Evolutionary conservation across 2,329 filamentous ascomycete species (phyloP).

Genomic region (Venturiaceae sp.): DNA sequence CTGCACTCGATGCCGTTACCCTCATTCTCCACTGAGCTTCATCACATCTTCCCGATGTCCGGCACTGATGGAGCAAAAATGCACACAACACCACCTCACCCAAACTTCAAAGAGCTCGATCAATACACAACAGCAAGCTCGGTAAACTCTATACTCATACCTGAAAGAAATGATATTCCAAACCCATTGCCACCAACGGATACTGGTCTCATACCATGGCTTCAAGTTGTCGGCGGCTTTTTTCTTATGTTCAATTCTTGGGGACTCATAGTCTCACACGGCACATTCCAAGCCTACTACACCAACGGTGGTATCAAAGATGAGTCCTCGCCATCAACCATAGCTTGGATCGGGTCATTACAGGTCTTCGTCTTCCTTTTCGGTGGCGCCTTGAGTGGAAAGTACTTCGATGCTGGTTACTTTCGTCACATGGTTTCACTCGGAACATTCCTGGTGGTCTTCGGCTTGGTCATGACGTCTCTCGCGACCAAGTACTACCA

Average conservation of each 20-base stretch:
- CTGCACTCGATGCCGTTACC: too few species aligned
- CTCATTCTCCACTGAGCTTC: too few species aligned
- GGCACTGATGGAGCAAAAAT: too few species aligned
- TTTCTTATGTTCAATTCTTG: slow-evolving; percentile 4
- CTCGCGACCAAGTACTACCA: slow-evolving; percentile 3
- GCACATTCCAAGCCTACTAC: slow-evolving; percentile 37
- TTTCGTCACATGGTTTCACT: slow-evolving; percentile 14
- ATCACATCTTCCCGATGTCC: too few species aligned
- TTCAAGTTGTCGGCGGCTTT: slow-evolving; percentile 7
- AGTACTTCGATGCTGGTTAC: slow-evolving; percentile 32
- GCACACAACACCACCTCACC: too few species aligned
- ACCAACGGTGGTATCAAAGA: slow-evolving; percentile 18
- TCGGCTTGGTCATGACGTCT: neutral
- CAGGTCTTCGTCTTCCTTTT: slow-evolving; percentile 37
- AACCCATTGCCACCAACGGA: neutral
- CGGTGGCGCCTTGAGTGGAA: slow-evolving; percentile 34
- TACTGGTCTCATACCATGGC: slow-evolving; percentile 3
- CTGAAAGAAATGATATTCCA: neutral
- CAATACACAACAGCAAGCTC: too few species aligned
- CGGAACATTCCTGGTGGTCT: neutral
- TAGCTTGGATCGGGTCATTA: slow-evolving; percentile 41
- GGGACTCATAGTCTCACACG: slow-evolving; percentile 18
- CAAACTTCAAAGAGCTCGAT: too few species aligned
- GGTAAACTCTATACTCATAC: neutral
- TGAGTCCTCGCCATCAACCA: slow-evolving; percentile 25